These are phyloP conservation scores for Mallotus repandus DNA, from an alignment of 441 rosid genomes.

Conservation along the genomic window DNA sequence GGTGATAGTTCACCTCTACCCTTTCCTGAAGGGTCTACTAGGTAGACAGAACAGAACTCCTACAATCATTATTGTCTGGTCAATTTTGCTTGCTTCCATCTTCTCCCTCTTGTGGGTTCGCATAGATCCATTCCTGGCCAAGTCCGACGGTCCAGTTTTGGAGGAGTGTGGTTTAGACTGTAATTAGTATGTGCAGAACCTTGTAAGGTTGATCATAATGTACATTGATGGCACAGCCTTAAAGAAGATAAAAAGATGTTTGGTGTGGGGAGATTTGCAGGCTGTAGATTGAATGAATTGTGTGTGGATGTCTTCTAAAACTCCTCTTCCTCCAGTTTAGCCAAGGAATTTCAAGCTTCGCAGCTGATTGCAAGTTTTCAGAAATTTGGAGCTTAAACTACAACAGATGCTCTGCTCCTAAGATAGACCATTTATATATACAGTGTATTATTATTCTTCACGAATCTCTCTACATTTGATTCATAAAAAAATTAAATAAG, in stretches of 20 bases:
- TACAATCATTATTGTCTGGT: no score
- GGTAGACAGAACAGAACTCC: no score
- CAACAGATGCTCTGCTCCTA: not conserved
- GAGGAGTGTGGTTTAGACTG: constrained; percentile 60
- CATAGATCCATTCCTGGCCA: constrained; percentile 24
- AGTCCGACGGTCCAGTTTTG: constrained; percentile 42
- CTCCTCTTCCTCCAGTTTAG: constrained; percentile 1
- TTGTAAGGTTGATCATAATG: no score
- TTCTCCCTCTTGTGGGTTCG: no score
- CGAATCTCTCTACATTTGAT: not conserved
- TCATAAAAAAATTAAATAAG: not conserved
- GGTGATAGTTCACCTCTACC: no score
- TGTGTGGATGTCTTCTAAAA: not conserved
- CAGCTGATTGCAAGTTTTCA: not conserved
- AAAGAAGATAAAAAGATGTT: not conserved
- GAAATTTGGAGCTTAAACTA: not conserved
- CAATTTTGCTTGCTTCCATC: no score
- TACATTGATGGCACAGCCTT: not conserved
- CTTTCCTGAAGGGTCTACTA: no score
- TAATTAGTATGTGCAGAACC: constrained; percentile 8
- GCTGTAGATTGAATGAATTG: constrained; percentile 4
- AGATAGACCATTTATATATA: not conserved
- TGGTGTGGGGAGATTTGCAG: not conserved
- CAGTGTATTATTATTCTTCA: not conserved
- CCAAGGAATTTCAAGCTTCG: not conserved